phyloP scores from a whole-genome alignment of 2,329 filamentous ascomycete species.

The Ambrosiella xylebori region DNA sequence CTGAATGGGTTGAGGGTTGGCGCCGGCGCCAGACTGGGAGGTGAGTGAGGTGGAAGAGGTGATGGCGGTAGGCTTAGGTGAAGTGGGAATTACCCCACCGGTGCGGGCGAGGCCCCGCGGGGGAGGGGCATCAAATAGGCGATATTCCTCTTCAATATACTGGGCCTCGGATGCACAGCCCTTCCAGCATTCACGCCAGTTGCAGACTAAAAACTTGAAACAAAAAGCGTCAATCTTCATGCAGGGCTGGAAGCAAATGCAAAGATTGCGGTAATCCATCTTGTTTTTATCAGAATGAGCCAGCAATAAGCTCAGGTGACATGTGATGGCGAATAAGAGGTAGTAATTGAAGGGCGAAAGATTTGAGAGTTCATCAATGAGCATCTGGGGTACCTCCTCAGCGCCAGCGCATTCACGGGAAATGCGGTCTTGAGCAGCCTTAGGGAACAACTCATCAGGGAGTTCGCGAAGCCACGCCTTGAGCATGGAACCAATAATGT shows the following conservation, averaged over 20 bases:
- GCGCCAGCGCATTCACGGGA: slow-evolving; percentile 63
- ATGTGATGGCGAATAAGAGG: slow-evolving; percentile 90
- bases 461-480: slow-evolving; percentile 91
- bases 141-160: slow-evolving; percentile 54
- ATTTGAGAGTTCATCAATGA: slow-evolving; percentile 82
- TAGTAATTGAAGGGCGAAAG: slow-evolving; percentile 97
- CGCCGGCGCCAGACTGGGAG: neutral
- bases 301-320: slow-evolving; percentile 78
- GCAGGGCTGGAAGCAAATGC: slow-evolving; percentile 92
- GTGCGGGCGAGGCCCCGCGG: slow-evolving; percentile 28
- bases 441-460: slow-evolving; percentile 88
- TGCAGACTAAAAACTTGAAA: slow-evolving; percentile 86
- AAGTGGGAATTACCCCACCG: slow-evolving; percentile 9
- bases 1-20: neutral
- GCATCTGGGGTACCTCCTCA: slow-evolving; percentile 63
- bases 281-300: slow-evolving; percentile 92
- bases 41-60: slow-evolving; percentile 12
- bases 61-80: slow-evolving; percentile 16
- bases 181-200: slow-evolving; percentile 95
- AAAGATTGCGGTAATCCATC: slow-evolving; percentile 92
- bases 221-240: slow-evolving; percentile 92
- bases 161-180: slow-evolving; percentile 81
- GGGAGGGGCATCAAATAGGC: slow-evolving; percentile 38
- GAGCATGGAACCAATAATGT: slow-evolving; percentile 89
- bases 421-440: slow-evolving; percentile 62